Evolutionary conservation across 192 early-diverging fungal genomes (phyloP), one percentile per base, ranked within the genome.

Genomic region (Phycomyces nitens): DNA sequence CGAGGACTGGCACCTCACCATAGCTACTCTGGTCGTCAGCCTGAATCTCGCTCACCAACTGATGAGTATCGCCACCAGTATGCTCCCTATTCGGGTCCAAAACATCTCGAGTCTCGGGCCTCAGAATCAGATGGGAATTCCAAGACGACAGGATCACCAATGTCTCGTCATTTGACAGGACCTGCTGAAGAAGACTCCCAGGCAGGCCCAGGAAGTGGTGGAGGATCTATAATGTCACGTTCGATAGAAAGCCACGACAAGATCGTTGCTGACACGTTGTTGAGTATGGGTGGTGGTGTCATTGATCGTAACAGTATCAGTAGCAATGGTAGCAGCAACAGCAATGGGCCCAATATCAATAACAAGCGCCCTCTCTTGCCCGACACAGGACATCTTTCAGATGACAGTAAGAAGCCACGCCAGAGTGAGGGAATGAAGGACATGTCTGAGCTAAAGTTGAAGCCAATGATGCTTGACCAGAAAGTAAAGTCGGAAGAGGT

Each of bases 201-300:
- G 29, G 7, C 7, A 34, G 29, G 29, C 3, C 29, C 29, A 34
- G 29, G 29, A 34, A 34, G 7, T 34, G 29, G 2, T 34, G 29
- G 29, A 5, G 29, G 29, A 34, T 34, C 29, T 34, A 7, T 34
- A 34, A 34, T 34, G 29, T 34, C 29, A 7, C 44, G 44, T 11
- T 18, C 12, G 18, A 18, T 47, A 47, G 18, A 47, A 11, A 47
- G 44, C 11, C 18, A 62, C 20, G 60, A 62, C 29, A 29, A 23
- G 18, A 53, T 22, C 27, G 60, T 49, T 16, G 60, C 60, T 12
- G 60, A 62, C 60, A 53, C 38, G 24, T 29, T 62, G 4, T 38
- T 62, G 22, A 62, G 60, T 52, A 62, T 62, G 6, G 60, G 60
- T 34, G 44, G 44, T 14, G 14, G 41, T 3, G 12, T 11, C 3